phyloP scores from a whole-genome alignment of 2,329 filamentous ascomycete genomes.

The Penicillium sp. region DNA sequence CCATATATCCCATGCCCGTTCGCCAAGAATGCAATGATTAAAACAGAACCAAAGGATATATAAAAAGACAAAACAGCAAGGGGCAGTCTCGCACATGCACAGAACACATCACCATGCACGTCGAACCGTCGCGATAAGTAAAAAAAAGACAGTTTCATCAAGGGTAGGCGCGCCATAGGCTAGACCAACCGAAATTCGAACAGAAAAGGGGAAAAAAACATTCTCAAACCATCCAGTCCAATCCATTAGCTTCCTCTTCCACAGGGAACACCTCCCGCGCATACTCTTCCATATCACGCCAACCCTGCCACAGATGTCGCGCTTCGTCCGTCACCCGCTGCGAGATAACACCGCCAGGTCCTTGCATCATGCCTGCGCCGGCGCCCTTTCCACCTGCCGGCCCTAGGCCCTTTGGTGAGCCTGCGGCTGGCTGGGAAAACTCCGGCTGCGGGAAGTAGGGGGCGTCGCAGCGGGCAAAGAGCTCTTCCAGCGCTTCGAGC shows the following conservation, averaged over 20 bases:
- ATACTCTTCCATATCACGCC: conserved; percentile 87
- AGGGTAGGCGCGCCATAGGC: neutral
- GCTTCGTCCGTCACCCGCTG: conserved; percentile 70
- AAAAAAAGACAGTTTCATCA: conserved; percentile 7
- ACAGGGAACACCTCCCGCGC: conserved; percentile 89
- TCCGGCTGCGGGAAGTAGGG: conserved; percentile 63
- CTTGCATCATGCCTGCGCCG: conserved; percentile 47
- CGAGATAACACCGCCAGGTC: conserved; percentile 56
- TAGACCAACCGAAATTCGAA: neutral
- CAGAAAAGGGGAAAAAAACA: too few species aligned
- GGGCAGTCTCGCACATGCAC: conserved; percentile 21
- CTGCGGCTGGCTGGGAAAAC: conserved; percentile 41
- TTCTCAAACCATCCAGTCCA: conserved; percentile 76
- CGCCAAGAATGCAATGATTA: conserved; percentile 31
- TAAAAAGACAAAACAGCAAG: conserved; percentile 11
- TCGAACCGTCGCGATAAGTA: conserved; percentile 18
- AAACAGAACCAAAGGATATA: conserved; percentile 9
- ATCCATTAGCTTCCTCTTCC: conserved; percentile 89
- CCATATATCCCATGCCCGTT: conserved; percentile 29
- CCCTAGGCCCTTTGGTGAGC: conserved; percentile 38
- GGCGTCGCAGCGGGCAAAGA: conserved; percentile 57
- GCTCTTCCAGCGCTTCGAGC: conserved; percentile 62
- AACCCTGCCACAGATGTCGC: conserved; percentile 83
- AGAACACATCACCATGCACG: conserved; percentile 28
- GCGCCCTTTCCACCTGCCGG: conserved; percentile 40